Percentiles rank a stretch among this genome's conserved stretches.
Evolutionary conservation across 2,329 filamentous ascomycete species (phyloP).

Genomic region (Xylariaceae sp.): DNA sequence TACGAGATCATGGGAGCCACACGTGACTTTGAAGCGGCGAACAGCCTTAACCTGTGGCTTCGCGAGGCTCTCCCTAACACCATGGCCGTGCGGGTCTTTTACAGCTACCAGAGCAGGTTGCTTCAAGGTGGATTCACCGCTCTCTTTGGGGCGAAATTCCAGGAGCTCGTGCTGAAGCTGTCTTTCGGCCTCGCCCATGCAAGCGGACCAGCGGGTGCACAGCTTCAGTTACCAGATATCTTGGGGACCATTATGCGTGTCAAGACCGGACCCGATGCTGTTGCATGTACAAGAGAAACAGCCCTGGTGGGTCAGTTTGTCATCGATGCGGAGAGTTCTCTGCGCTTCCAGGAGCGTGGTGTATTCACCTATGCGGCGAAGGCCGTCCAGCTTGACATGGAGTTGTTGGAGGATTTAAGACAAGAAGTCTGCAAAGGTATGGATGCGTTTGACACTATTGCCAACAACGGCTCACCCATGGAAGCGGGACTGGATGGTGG

Average conservation of each 20-base stretch:
- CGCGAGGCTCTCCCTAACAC: conserved; percentile 43
- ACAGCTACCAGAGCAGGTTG: conserved; percentile 50
- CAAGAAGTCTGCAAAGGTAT: conserved; percentile 53
- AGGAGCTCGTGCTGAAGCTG: conserved; percentile 52
- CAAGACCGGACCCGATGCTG: conserved; percentile 45
- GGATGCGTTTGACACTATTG: conserved; percentile 50
- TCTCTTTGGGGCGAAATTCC: conserved; percentile 50
- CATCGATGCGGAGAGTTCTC: conserved; percentile 41
- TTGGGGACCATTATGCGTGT: conserved; percentile 41
- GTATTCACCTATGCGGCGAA: conserved; percentile 49
- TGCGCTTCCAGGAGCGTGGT: conserved; percentile 50
- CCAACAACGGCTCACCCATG: not conserved
- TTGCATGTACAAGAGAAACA: conserved; percentile 46
- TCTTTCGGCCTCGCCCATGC: conserved; percentile 48
- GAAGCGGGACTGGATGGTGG: not conserved
- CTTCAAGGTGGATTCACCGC: conserved; percentile 50
- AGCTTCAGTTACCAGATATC: conserved; percentile 43
- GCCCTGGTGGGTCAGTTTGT: conserved; percentile 50
- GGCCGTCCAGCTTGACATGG: conserved; percentile 50
- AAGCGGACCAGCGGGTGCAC: conserved; percentile 28
- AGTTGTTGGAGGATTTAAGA: conserved; percentile 51
- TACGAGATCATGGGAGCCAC: conserved; percentile 44
- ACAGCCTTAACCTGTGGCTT: conserved; percentile 25
- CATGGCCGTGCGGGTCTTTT: conserved; percentile 50
- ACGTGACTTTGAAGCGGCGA: conserved; percentile 36